phyloP scores from a whole-genome alignment of 257 asterid genomes.

The Paraleonurus japonicus region DNA sequence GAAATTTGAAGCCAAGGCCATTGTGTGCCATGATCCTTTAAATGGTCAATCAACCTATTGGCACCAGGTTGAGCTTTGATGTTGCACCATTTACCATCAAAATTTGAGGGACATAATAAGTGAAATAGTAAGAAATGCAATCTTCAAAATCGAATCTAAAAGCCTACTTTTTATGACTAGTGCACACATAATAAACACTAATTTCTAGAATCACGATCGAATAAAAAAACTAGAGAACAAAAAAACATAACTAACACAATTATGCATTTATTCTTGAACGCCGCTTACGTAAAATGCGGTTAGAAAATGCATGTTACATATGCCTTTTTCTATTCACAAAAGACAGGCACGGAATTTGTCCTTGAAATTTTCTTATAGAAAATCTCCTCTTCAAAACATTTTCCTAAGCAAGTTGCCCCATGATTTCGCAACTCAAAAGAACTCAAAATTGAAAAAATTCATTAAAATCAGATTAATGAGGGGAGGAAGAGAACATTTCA shows the following conservation, averaged over 20 bases:
- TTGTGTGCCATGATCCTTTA: slow-evolving; percentile 63
- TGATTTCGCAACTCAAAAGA: slow-evolving; percentile 11
- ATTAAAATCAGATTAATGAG: not conserved
- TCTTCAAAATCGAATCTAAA: slow-evolving; percentile 4
- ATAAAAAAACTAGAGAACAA: no score
- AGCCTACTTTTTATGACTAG: not conserved
- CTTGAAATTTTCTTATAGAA: not conserved
- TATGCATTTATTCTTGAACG: not conserved
- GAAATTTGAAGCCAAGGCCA: slow-evolving; percentile 92
- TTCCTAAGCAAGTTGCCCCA: not conserved
- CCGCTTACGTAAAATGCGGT: not conserved
- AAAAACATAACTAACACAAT: not conserved
- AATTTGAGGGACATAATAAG: slow-evolving; percentile 13
- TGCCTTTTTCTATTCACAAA: not conserved
- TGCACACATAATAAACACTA: not conserved
- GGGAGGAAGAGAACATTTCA: not conserved
- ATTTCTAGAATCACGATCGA: not conserved
- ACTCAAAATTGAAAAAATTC: not conserved
- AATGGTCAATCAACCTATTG: slow-evolving; percentile 69
- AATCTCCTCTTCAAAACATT: not conserved
- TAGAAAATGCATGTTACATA: not conserved
- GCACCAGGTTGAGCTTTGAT: slow-evolving; percentile 94
- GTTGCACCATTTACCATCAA: slow-evolving; percentile 59
- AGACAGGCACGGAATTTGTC: not conserved
- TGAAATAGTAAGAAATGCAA: not conserved